Evolutionary conservation across 2,329 filamentous ascomycete genomes (phyloP).

Genomic region (Didymella exigua): DNA sequence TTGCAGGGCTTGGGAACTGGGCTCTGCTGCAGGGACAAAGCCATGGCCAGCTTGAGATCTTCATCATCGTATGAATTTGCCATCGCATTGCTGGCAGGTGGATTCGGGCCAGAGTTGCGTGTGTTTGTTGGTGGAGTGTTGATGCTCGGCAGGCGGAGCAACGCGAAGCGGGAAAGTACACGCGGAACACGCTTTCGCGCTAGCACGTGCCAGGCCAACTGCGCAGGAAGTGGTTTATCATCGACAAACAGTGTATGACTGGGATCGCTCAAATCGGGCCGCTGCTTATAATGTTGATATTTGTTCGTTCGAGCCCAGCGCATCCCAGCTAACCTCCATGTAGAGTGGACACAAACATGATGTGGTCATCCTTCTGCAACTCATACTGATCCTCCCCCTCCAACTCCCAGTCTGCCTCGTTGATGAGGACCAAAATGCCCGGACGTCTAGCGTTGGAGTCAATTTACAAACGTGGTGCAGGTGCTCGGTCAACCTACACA

Average conservation of each 20-base stretch:
- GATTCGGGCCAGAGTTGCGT: neutral
- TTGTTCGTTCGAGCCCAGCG: too few relatives aligned
- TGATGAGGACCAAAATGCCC: constrained; percentile 94
- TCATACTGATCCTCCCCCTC: constrained; percentile 93
- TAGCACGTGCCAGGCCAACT: constrained; percentile 25
- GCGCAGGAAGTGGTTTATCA: neutral
- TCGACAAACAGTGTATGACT: neutral
- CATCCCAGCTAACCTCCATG: constrained; percentile 73
- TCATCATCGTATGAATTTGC: constrained; percentile 36
- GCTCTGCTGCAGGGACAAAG: constrained; percentile 37
- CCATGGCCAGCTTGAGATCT: constrained; percentile 36
- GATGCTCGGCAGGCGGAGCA: neutral
- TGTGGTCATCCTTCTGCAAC: constrained; percentile 79
- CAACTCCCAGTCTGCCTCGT: constrained; percentile 97
- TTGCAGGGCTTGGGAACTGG: neutral
- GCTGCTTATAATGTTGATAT: too few relatives aligned
- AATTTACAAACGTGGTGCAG: constrained; percentile 14
- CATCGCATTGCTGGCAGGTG: constrained; percentile 20
- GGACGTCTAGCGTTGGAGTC: constrained; percentile 70
- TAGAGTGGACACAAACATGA: constrained; percentile 94
- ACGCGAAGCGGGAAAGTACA: neutral
- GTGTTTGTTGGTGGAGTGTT: constrained; percentile 3
- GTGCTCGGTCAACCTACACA: constrained; percentile 66
- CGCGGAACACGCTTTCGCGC: constrained; percentile 26
- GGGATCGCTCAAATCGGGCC: too few relatives aligned